Conservation (phyloP, 139 green algal genomes). For the Monoraphidium neglectum region DNA sequence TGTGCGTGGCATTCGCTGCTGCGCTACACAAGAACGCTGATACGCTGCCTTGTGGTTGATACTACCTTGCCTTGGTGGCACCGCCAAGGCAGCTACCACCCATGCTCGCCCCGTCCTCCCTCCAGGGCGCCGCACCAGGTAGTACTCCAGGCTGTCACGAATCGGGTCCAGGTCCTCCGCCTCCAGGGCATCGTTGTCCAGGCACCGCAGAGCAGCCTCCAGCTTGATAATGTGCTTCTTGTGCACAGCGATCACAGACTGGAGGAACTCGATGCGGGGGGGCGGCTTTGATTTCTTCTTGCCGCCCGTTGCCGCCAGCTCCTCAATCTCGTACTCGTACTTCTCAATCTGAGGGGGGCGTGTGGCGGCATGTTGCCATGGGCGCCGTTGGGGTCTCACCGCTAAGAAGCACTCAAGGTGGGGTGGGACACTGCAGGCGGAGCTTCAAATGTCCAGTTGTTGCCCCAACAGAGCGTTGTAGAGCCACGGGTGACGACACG, state of each 20-base stretch:
- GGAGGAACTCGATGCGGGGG: conserved; percentile 53
- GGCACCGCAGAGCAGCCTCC: conserved; percentile 88
- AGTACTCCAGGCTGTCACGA: conserved; percentile 91
- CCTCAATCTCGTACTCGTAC: conserved; percentile 94
- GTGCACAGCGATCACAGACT: conserved; percentile 70
- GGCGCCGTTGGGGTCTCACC: no score
- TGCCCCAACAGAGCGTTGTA: no score
- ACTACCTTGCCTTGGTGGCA: no score
- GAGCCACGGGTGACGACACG: no score
- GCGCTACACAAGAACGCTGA: no score
- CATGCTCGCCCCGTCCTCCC: no score
- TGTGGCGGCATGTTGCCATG: no score
- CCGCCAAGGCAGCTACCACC: no score
- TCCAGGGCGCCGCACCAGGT: conserved; percentile 39
- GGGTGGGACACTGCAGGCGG: no score
- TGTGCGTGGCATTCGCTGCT: not conserved
- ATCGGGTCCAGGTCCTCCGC: conserved; percentile 77
- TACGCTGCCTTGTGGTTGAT: no score
- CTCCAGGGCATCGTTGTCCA: conserved; percentile 93
- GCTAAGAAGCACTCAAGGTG: no score
- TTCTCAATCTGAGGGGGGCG: conserved; percentile 76
- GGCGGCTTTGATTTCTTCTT: conserved; percentile 82
- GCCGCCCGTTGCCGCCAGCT: conserved; percentile 54
- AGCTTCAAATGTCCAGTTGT: no score
- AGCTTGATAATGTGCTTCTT: conserved; percentile 78